These are phyloP conservation scores for Saussurea involucrata DNA, from an alignment of 129 eudicot genomes.

Conservation along the genomic window DNA sequence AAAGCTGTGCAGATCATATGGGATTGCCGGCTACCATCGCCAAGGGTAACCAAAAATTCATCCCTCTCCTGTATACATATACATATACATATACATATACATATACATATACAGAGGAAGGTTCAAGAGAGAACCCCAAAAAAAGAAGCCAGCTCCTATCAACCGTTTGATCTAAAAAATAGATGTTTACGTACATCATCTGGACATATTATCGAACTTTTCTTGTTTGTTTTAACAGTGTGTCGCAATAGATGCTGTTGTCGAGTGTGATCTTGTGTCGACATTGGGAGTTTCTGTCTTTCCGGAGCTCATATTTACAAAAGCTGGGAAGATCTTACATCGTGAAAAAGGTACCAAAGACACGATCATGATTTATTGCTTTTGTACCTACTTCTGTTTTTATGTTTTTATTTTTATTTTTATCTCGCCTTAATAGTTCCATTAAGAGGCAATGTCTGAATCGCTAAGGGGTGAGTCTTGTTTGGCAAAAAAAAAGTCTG, in stretches of 20 bases:
- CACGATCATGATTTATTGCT: neutral
- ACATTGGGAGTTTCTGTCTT: slow-evolving; percentile 69
- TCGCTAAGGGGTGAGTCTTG: too few relatives aligned
- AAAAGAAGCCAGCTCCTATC: neutral
- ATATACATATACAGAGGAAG: neutral
- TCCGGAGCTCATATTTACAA: slow-evolving; percentile 86
- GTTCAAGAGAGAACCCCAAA: neutral
- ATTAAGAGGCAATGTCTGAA: too few relatives aligned
- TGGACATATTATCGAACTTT: neutral
- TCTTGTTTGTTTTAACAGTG: slow-evolving; percentile 47
- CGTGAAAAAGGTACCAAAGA: slow-evolving; percentile 73
- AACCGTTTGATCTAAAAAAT: neutral
- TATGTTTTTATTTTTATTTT: neutral
- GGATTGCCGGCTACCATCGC: slow-evolving; percentile 96
- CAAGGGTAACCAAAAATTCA: slow-evolving; percentile 58
- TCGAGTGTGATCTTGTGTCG: slow-evolving; percentile 72
- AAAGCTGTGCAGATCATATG: slow-evolving; percentile 89
- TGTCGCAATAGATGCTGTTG: slow-evolving; percentile 88
- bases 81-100: neutral
- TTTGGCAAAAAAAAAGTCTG: too few relatives aligned
- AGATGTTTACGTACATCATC: neutral
- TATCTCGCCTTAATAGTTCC: neutral
- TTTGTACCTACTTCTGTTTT: neutral
- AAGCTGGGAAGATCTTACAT: slow-evolving; percentile 78
- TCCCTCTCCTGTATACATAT: neutral